phyloP scores from a whole-genome alignment of 1,139 yeast genomes.

The Magnusiomyces suaveolens region DNA sequence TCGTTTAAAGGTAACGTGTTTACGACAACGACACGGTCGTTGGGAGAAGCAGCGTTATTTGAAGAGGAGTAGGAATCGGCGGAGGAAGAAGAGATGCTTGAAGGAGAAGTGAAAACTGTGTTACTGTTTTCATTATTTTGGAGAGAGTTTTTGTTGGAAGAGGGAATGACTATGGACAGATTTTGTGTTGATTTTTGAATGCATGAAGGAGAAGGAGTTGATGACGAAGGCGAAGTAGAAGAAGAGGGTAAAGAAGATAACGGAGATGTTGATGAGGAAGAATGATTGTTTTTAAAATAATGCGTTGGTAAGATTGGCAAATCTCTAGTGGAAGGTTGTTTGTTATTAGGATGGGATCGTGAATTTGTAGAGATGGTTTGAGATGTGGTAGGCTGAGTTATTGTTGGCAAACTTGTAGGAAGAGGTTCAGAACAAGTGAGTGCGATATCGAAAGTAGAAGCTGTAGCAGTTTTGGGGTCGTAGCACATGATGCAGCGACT shows the following conservation, averaged over 20 bases:
- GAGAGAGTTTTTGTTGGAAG: too few species aligned
- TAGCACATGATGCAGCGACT: not conserved
- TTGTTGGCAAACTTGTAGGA: not conserved
- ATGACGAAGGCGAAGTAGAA: not conserved
- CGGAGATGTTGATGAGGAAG: not conserved
- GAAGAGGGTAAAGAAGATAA: not conserved
- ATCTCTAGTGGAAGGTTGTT: not conserved
- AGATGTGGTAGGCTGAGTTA: not conserved
- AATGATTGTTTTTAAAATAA: not conserved
- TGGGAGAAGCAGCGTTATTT: not conserved
- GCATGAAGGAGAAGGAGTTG: not conserved
- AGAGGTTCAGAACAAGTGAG: not conserved
- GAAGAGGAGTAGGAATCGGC: not conserved
- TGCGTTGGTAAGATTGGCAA: too few species aligned
- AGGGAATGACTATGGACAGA: not conserved
- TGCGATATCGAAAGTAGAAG: not conserved
- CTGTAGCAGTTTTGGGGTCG: constrained; percentile 6
- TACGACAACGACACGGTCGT: not conserved
- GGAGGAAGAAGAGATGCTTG: not conserved
- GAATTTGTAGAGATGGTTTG: constrained; percentile 3
- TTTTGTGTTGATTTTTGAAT: not conserved
- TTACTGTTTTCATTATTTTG: too few species aligned
- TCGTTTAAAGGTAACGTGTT: constrained; percentile 3
- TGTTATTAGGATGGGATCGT: constrained; percentile 2
- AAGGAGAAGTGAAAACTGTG: not conserved